Evolutionary conservation across 2,329 filamentous ascomycete species (phyloP), one percentile per base, ranked within the genome.

Genomic region (Cadophora sp.): DNA sequence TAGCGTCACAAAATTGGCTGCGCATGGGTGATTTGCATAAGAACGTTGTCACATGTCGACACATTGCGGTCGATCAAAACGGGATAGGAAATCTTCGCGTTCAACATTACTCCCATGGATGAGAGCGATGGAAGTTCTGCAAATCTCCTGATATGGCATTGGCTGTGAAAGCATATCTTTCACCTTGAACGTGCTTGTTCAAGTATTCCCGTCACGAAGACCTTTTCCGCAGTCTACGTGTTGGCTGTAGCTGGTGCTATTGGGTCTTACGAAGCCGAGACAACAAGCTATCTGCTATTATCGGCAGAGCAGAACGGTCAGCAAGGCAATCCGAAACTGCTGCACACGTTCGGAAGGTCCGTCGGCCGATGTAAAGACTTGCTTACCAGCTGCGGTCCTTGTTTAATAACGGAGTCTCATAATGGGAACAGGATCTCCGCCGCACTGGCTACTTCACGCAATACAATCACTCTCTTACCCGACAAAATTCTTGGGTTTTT

Each of bases 21-120:
- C 60, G 60, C 16, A 62, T 62, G 60, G 22, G 43, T 19, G 29
- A 31, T 53, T 24, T 62, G 24, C 26, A 51, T 27, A 51, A 29
- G 29, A 37, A 24, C 26, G 7, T 40, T 40, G 19, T 48, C n/a
- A 34, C 22, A 16, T 31, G 27, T 14, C 19, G 60, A 22, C 46
- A 50, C 46, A 51, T 62, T 51, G 11, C 60, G n/a, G 46, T 50
- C 16, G 31, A 53, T 37, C 24, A 48, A 14, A 26, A 53, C 34
- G 60, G 60, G 2, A 22, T 29, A n/a, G 58, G 58, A 24, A 46
- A 29, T 16, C 19, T 58, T 37, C 31, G 55, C n/a, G 55, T 58
- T 11, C 55, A 37, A 19, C 29, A 55, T 55, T 37, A 34, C n/a
- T 58, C 29, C 8, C 16, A 7, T 4, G n/a, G 9, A 24, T 19